Evolutionary conservation across 2,329 filamentous ascomycete species (phyloP), one percentile per base, ranked within the genome.

Genomic region (Penicillium sp.): DNA sequence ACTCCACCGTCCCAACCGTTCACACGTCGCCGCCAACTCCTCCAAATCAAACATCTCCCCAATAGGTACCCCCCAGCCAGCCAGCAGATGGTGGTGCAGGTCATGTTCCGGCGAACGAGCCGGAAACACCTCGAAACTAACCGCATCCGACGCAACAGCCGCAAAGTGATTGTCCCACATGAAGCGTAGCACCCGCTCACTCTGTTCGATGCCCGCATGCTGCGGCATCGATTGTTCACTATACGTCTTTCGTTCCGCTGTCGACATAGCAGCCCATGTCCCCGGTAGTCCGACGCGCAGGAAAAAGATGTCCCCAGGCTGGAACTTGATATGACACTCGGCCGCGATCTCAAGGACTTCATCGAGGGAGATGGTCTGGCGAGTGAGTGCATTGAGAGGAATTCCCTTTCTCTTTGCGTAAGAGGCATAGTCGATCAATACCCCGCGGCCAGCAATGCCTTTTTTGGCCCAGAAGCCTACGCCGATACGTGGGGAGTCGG

Each of bases 141-240:
- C 80, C 34, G 80, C 79, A 54, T 87, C 85, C 1, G 83, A 83
- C 0, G 81, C 84, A 1, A 86, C 79, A 1, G 84, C 84, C 0
- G 82, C 74, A 65, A 87, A 86, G 42, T 79, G 76, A 51, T 79
- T 75, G 50, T 86, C 80, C 83, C 84, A 87, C 18, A 87, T 71
- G 77, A 84, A 87, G 13, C 78, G 73, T 7, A 85, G 72, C 10
- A 80, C 70, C 3, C 68, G 70, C 61, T 74, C 71, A 16, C 68
- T 73, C 57, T 74, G 72, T 59, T 74, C 72, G 16, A 74, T 65
- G 0, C 72, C 72, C 6, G 70, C 67, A 58, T 74, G 71, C 33
- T 70, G 64, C 2, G 71, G 71, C 37, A 48, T 58, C 3, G 47
- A 29, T 51, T 72, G 71, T 26, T 67, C 58, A 31, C 70, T 70